phyloP scores from a whole-genome alignment of 1,139 yeast species.

The Suhomyces yuchorum region DNA sequence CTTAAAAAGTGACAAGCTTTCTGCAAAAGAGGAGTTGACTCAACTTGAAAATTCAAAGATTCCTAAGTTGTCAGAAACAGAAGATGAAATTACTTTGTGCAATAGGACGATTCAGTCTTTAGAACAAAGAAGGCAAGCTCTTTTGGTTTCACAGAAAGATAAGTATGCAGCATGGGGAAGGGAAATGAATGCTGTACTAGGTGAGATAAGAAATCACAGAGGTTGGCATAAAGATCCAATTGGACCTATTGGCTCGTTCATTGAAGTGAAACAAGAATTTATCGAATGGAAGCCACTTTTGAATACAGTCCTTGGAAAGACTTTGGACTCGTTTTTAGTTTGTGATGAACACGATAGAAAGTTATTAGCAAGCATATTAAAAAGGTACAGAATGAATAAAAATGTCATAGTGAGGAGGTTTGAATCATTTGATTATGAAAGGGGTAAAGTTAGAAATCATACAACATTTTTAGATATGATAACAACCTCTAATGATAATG shows the following conservation, averaged over 20 bases:
- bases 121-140: slow-evolving; percentile 12
- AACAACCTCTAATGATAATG: slow-evolving; percentile 53
- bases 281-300: slow-evolving; percentile 64
- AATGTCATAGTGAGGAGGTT: slow-evolving; percentile 56
- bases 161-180: slow-evolving; percentile 51
- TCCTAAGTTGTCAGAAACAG: slow-evolving; percentile 10
- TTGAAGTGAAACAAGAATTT: slow-evolving; percentile 57
- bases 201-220: slow-evolving; percentile 37
- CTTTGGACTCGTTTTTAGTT: slow-evolving; percentile 69
- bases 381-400: slow-evolving; percentile 25
- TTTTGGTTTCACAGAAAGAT: slow-evolving; percentile 28
- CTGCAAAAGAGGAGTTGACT: slow-evolving; percentile 23
- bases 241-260: slow-evolving; percentile 80
- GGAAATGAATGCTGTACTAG: slow-evolving; percentile 42
- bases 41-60: slow-evolving; percentile 13
- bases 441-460: slow-evolving; percentile 31
- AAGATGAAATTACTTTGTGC: slow-evolving; percentile 8
- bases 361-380: slow-evolving; percentile 47
- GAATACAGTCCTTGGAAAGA: slow-evolving; percentile 50
- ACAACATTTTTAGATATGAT: slow-evolving; percentile 64
- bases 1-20: slow-evolving; percentile 18
- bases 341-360: slow-evolving; percentile 62
- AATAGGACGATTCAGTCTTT: slow-evolving; percentile 7
- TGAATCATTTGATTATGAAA: slow-evolving; percentile 56
- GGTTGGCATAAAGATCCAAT: slow-evolving; percentile 57